Percentiles rank a stretch among this genome's conserved stretches.
phyloP scores from a whole-genome alignment of 371 early-diverging fungal genomes.

The Actinomortierella ambigua region DNA sequence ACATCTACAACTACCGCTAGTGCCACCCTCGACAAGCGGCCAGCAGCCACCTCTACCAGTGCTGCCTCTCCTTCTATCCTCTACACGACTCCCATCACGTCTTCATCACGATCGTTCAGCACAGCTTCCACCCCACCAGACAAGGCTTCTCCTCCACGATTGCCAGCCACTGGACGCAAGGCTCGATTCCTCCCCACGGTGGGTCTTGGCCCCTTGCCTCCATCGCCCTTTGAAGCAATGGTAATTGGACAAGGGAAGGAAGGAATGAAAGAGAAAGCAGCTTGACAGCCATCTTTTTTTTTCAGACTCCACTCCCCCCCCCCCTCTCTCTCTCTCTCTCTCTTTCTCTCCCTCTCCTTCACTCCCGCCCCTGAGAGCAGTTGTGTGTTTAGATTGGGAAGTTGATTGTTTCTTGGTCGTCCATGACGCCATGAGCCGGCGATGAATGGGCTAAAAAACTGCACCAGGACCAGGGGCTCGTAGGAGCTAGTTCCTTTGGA shows the following conservation, averaged over 20 bases:
- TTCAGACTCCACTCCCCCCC: background rate
- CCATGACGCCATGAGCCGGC: background rate
- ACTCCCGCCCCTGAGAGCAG: no score
- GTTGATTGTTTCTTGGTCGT: no score
- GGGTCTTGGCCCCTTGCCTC: background rate
- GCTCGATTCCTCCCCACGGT: background rate
- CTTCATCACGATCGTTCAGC: background rate
- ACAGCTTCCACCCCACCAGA: background rate
- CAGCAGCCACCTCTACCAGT: no score
- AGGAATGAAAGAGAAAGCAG: no score
- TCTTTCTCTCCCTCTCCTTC: slow-evolving; percentile 8
- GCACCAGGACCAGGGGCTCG: background rate
- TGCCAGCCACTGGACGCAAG: background rate
- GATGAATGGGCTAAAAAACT: background rate
- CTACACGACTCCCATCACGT: no score
- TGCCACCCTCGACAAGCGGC: no score
- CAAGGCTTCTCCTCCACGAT: no score
- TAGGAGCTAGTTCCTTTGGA: background rate
- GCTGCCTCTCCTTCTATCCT: no score
- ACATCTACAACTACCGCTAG: no score
- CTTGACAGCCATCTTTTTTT: background rate
- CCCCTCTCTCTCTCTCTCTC: background rate
- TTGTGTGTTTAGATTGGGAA: no score
- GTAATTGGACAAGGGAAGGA: background rate
- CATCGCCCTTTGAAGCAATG: background rate